Evolutionary conservation across 2,329 filamentous ascomycete genomes (phyloP), one percentile per base, ranked within the genome.

Genomic region (Fusarium pseudograminearum): DNA sequence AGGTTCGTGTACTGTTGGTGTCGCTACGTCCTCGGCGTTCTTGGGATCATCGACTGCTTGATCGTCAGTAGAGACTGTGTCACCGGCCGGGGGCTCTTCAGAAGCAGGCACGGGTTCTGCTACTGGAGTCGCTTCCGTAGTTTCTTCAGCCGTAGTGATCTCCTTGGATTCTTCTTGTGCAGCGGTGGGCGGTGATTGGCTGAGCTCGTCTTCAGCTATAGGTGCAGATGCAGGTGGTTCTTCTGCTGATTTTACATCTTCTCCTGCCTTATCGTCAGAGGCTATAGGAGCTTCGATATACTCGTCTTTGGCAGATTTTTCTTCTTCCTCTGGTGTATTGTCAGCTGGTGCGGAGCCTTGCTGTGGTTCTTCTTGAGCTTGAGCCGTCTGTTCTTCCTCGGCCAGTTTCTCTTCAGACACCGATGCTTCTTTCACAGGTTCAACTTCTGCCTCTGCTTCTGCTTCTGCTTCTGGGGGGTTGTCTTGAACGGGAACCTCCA

Each of bases 41-140:
- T 69, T 64, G 42, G 51, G 52, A 26, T 72, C 60, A 46, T 75
- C 71, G 55, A 63, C 68, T 68, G 61, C 66, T 54, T 75, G 69
- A n/a, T 69, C 63, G 57, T 73, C 67, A 66, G 71, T 65, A 58
- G 52, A 61, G 50, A 67, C 65, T 42, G 56, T 53, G 54, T 73
- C 65, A 36, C 72, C 56, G 41, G 36, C 41, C 26, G 54, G 50
- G 45, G 63, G 30, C 28, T 67, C 61, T 22, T 65, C 61, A 5
- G 58, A 44, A 10, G 41, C 45, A 40, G 55, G n/a, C 45, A 41
- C 30, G 22, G 48, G 52, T n/a, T 66, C 68, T 28, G 45, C 16
- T 18, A 24, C 24, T 6, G 67, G 40, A 7, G 33, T 26, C 31
- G 52, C 52, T 46, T 59, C 57, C 26, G 33, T 42, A 34, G 45